These are phyloP conservation scores for Tolypocladium capitatum DNA, from an alignment of 2,329 filamentous ascomycete species.

Conservation along the genomic window DNA sequence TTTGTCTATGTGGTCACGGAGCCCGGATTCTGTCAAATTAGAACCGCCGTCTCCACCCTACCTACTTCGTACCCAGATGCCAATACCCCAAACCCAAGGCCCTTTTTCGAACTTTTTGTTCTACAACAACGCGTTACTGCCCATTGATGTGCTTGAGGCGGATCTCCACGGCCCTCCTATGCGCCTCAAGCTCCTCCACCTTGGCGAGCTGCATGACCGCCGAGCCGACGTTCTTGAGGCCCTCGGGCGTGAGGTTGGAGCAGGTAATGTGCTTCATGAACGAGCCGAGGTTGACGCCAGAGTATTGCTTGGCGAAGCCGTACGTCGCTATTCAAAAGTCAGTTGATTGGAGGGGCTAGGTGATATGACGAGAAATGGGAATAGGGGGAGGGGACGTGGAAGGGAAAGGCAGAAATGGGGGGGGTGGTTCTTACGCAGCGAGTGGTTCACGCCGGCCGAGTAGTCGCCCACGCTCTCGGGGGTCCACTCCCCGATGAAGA, in stretches of 20 bases:
- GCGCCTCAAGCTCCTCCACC: slow-evolving; percentile 89
- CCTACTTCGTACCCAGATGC: too few species aligned
- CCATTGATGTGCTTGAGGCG: slow-evolving; percentile 43
- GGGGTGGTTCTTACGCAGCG: slow-evolving; percentile 71
- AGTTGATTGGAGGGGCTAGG: slow-evolving; percentile 2
- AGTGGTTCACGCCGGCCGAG: slow-evolving; percentile 95
- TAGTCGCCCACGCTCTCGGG: slow-evolving; percentile 97
- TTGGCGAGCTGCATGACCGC: slow-evolving; percentile 93
- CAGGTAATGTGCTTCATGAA: slow-evolving; percentile 98
- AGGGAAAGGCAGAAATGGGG: slow-evolving; percentile 14
- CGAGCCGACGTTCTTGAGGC: slow-evolving; percentile 68
- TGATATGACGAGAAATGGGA: neutral
- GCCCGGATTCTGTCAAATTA: neutral
- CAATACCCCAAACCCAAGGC: neutral
- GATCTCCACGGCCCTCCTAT: slow-evolving; percentile 80
- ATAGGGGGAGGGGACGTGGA: neutral
- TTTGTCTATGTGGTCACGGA: neutral
- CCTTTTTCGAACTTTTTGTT: slow-evolving; percentile 1
- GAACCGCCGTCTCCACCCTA: slow-evolving; percentile 1
- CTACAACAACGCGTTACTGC: slow-evolving; percentile 9
- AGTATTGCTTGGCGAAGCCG: slow-evolving; percentile 97
- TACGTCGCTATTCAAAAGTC: slow-evolving; percentile 59
- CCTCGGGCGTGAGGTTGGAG: slow-evolving; percentile 75
- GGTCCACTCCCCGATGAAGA: slow-evolving; percentile 93
- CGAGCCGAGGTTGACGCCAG: slow-evolving; percentile 86